phyloP scores from a whole-genome alignment of 257 asterid species.

The Anisodus acutangulus region DNA sequence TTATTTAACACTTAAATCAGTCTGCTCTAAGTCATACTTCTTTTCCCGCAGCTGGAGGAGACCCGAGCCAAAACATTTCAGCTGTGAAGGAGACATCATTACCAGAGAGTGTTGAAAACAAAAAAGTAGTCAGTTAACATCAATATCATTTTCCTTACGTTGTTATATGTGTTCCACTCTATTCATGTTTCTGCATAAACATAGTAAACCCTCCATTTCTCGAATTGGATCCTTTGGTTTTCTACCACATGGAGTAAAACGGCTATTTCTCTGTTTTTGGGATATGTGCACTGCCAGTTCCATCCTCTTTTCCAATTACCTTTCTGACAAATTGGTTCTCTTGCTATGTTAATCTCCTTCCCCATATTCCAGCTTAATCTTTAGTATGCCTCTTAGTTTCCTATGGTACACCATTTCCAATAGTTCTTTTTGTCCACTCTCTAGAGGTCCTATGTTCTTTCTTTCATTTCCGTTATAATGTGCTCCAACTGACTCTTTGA shows the following conservation, averaged over 20 bases:
- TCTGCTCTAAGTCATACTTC: conserved; percentile 16
- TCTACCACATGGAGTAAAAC: not conserved
- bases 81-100: conserved; percentile 25
- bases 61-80: not conserved
- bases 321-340: not conserved
- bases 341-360: conserved; percentile 12
- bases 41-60: conserved; percentile 29
- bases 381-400: not conserved
- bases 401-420: conserved; percentile 14
- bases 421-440: not conserved
- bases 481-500: not conserved
- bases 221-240: conserved; percentile 12
- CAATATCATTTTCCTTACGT: conserved; percentile 20
- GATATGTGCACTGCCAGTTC: not conserved
- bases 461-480: not conserved
- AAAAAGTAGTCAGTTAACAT: conserved; percentile 28
- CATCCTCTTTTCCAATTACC: not conserved
- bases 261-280: not conserved
- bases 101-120: conserved; percentile 25
- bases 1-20: conserved; percentile 3
- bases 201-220: not conserved
- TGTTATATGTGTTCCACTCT: not conserved
- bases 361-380: conserved; percentile 8
- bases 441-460: not conserved
- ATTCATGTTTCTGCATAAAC: not conserved